phyloP scores from a whole-genome alignment of 139 green algal genomes.

The Ettlia oleoabundans region DNA sequence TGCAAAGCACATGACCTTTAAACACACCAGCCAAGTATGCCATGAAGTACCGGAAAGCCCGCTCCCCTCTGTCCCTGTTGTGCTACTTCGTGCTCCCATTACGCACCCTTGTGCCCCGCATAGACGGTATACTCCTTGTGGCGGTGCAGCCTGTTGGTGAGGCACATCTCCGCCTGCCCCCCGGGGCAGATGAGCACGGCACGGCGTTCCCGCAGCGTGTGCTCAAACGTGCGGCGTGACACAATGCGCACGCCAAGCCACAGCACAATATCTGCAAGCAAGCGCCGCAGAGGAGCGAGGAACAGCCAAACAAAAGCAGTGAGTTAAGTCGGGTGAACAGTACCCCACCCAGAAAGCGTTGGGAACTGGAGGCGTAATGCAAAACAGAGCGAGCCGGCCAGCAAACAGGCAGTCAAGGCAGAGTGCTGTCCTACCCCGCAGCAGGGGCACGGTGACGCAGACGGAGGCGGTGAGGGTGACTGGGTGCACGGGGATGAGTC shows the following conservation, averaged over 20 bases:
- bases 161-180: slow-evolving; percentile 64
- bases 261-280: slow-evolving; percentile 41
- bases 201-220: slow-evolving; percentile 64
- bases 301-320: no score
- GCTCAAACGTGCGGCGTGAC: slow-evolving; percentile 66
- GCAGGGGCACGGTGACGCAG: slow-evolving; percentile 54
- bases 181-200: slow-evolving; percentile 84
- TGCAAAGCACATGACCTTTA: no score
- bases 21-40: not conserved
- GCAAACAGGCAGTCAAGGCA: no score
- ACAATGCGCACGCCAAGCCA: slow-evolving; percentile 55
- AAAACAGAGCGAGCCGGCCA: no score
- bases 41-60: no score
- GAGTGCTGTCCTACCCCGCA: no score
- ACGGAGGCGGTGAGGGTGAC: slow-evolving; percentile 66
- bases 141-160: slow-evolving; percentile 34
- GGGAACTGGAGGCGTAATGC: no score
- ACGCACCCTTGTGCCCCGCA: slow-evolving; percentile 50
- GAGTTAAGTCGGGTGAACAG: no score
- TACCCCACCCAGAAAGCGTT: no score
- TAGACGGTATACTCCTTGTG: slow-evolving; percentile 57
- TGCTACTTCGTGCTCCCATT: not conserved
- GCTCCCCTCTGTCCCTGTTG: not conserved
- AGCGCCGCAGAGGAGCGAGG: no score
- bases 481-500: slow-evolving; percentile 54